Evolutionary conservation across 306 rosid species (phyloP).

Genomic region (Lithocarpus polystachyus): DNA sequence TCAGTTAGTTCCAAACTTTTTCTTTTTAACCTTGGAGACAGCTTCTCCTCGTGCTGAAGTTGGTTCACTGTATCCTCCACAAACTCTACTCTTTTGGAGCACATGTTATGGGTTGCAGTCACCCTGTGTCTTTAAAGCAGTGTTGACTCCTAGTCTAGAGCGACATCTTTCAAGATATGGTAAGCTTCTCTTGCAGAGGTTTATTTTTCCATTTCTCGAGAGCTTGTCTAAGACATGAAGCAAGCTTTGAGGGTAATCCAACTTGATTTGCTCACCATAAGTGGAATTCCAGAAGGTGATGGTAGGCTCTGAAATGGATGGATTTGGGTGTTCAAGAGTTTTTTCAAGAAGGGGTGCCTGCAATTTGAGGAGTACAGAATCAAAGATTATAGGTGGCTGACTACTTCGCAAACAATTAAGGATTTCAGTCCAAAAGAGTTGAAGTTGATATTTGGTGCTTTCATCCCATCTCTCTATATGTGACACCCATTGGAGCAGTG

Average conservation of each 20-base stretch:
- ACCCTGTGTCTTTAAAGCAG: no score
- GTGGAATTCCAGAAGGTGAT: conserved; percentile 74
- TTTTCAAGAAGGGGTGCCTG: conserved; percentile 61
- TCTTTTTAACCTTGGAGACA: conserved; percentile 10
- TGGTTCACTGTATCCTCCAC: no score
- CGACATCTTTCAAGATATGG: conserved; percentile 42
- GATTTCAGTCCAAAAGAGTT: no score
- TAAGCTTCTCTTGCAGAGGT: conserved; percentile 58
- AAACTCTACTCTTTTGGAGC: no score
- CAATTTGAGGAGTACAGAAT: conserved; percentile 57
- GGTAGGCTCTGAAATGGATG: conserved; percentile 64
- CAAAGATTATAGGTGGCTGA: conserved; percentile 52
- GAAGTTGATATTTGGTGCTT: no score
- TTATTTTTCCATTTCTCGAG: conserved; percentile 56
- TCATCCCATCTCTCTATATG: no score
- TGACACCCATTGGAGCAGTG: no score
- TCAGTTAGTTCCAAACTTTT: conserved; percentile 41
- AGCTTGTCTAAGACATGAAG: conserved; percentile 66
- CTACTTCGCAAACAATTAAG: no score
- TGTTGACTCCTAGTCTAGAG: no score
- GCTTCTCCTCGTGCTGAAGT: no score
- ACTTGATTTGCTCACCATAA: conserved; percentile 51
- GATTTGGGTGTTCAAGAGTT: conserved; percentile 67
- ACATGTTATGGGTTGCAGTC: no score
- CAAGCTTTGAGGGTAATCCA: conserved; percentile 62